A percentile compares a stretch with the other conserved stretches of the same genome.
Conservation (phyloP, 176 grass and related monocot genomes). For the Oryza longistaminata region DNA sequence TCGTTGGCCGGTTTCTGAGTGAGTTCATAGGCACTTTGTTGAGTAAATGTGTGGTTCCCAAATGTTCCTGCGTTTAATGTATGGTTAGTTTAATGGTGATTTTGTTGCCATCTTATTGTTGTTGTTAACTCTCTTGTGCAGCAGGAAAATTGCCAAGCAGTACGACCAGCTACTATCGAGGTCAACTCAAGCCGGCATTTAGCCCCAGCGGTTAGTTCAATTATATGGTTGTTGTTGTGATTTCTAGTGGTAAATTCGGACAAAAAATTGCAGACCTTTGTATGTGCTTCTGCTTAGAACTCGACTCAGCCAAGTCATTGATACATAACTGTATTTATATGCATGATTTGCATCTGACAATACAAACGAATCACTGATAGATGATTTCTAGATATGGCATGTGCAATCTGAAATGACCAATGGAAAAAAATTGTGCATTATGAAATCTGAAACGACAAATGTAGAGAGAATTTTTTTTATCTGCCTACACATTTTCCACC, state of each 20-base stretch:
- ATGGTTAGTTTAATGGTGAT: neutral
- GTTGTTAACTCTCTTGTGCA: neutral
- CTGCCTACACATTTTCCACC: neutral
- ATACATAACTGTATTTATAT: neutral
- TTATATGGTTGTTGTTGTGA: neutral
- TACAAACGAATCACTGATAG: neutral
- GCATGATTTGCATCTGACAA: neutral
- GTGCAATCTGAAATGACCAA: neutral
- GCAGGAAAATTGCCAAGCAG: constrained; percentile 29
- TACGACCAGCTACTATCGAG: constrained; percentile 10
- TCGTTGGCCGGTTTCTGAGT: neutral
- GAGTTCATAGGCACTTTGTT: neutral
- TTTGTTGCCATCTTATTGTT: neutral
- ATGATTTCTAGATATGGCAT: neutral
- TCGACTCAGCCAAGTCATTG: neutral
- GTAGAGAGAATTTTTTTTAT: neutral
- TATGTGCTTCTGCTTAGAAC: neutral
- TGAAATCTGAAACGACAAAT: constrained; percentile 1
- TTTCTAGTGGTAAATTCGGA: neutral
- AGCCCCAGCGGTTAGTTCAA: constrained; percentile 24
- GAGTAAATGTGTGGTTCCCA: neutral
- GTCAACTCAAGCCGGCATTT: constrained; percentile 8
- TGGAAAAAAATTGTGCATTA: neutral
- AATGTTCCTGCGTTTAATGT: neutral
- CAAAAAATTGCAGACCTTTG: neutral